phyloP scores from a whole-genome alignment of 2,329 filamentous ascomycete species.

The Phyllachora maydis region DNA sequence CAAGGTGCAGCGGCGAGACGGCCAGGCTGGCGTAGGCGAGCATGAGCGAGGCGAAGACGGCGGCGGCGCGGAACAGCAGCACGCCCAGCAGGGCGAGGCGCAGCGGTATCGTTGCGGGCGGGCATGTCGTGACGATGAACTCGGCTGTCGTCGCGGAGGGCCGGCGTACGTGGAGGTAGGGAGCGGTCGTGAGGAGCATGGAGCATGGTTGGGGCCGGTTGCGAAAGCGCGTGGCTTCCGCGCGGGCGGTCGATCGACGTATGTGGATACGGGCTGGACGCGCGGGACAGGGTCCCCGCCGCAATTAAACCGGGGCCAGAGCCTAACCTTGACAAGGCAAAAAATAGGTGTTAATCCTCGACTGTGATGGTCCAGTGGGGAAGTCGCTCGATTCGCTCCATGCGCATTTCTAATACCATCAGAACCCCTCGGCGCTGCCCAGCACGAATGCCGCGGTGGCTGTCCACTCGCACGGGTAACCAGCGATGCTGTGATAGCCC shows the following conservation, averaged over 20 bases:
- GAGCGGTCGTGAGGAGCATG: conserved; percentile 42
- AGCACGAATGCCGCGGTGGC: conserved; percentile 48
- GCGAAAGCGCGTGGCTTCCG: conserved; percentile 3
- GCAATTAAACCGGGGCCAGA: no score
- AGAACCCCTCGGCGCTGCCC: conserved; percentile 38
- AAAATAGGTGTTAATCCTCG: conserved; percentile 6
- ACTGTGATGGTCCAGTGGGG: conserved; percentile 43
- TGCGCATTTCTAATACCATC: conserved; percentile 26
- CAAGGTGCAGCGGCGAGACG: conserved; percentile 11
- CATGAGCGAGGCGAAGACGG: conserved; percentile 19
- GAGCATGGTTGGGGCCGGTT: no score
- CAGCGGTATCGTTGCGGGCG: conserved; percentile 25
- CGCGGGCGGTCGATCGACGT: no score
- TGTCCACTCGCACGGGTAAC: conserved; percentile 46
- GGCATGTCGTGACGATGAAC: conserved; percentile 75
- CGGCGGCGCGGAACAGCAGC: conserved; percentile 17
- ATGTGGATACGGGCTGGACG: no score
- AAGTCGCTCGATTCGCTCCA: conserved; percentile 32
- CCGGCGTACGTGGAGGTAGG: conserved; percentile 39
- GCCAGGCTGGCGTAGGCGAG: conserved; percentile 27
- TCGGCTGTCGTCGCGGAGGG: conserved; percentile 79
- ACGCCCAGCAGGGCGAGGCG: conserved; percentile 21
- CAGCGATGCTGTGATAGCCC: conserved; percentile 39
- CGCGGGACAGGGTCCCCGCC: no score
- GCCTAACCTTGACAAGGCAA: conserved; percentile 1